These are phyloP conservation scores for Rhinocladiella similis DNA, from an alignment of 2,329 filamentous ascomycete species.

Conservation along the genomic window DNA sequence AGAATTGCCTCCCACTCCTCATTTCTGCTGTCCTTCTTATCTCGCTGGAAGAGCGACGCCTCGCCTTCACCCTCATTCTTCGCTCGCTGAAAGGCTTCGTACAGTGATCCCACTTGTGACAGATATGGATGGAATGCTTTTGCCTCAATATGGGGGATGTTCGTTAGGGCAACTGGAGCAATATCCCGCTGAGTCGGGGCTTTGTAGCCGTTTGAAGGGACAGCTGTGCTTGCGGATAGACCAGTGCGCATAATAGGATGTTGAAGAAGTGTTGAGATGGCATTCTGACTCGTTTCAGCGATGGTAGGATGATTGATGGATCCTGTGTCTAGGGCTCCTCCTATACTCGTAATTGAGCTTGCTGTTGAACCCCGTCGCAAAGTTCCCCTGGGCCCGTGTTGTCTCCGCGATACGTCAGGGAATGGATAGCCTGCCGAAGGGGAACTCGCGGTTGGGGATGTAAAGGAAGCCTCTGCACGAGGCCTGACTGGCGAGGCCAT, in stretches of 20 bases:
- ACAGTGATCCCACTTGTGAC: slow-evolving; percentile 78
- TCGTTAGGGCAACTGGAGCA: slow-evolving; percentile 86
- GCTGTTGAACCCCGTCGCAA: slow-evolving; percentile 76
- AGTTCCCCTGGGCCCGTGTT: slow-evolving; percentile 10
- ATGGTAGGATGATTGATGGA: slow-evolving; percentile 53
- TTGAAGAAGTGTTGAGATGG: slow-evolving; percentile 91
- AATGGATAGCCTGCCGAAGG: slow-evolving; percentile 25
- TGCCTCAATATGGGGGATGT: slow-evolving; percentile 77
- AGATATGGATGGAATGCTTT: slow-evolving; percentile 83
- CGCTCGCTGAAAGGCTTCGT: slow-evolving; percentile 82
- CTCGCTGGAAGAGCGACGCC: slow-evolving; percentile 46
- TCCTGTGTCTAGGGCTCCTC: slow-evolving; percentile 76
- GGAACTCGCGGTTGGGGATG: slow-evolving; percentile 18
- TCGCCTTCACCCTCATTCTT: slow-evolving; percentile 73
- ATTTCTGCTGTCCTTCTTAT: slow-evolving; percentile 38
- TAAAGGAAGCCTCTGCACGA: slow-evolving; percentile 11
- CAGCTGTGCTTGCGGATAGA: slow-evolving; percentile 73
- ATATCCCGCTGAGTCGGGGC: slow-evolving; percentile 87
- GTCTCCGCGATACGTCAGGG: slow-evolving; percentile 19
- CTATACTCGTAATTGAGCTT: slow-evolving; percentile 85
- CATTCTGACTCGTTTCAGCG: slow-evolving; percentile 80
- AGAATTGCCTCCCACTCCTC: slow-evolving; percentile 53
- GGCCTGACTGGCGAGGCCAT: slow-evolving; percentile 23
- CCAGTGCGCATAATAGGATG: slow-evolving; percentile 88
- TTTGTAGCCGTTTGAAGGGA: slow-evolving; percentile 69